Evolutionary conservation across 2,329 filamentous ascomycete species (phyloP), one percentile per base, ranked within the genome.

Genomic region (Alternaria brassicicola): DNA sequence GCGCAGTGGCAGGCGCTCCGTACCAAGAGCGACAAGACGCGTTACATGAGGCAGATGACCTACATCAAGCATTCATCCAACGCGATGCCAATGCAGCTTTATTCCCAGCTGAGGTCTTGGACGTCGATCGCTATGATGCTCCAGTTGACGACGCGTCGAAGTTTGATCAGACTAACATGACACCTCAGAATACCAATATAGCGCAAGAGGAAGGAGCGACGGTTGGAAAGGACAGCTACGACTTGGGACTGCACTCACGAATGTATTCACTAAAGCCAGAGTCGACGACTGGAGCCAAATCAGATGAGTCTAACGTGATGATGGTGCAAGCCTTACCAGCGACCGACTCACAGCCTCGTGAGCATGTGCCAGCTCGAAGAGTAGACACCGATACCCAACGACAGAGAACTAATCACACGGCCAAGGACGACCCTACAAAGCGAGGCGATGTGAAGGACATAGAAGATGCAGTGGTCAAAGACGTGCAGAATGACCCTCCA

Each of bases 11-110:
- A 42, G 43, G 36, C 15, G 48, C 41, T 38, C 52, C 61, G 55
- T 23, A 21, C 59, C 67, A 70, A 68, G 68, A 64, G 48, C 52
- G 52, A 61, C 69, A 71, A 63, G 53, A 60, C 50, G 36, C 61
- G 51, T 38, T 49, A 55, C 70, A 68, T 60, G 39, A 52, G 50
- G 31, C 57, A 59, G 35, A 52, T 17, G 12, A 45, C 49, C 28
- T 54, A 59, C 55, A 62, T 61, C 62, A 69, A 69, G 64, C 58
- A 30, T 47, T 36, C 17, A 41, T 49, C 47, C 42, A 59, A 30
- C 17, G 36, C 38, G 23, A 33, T 60, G 60, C 62, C 55, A 63
- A 61, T 31, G 19, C 47, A 39, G 31, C 15, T 35, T 35, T 15
- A n/a, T 35, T 13, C 31, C 15, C 31, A n/a, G 26, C 46, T 52